Conservation (phyloP, 129 eudicot genomes). For the Pittosporum tobira region DNA sequence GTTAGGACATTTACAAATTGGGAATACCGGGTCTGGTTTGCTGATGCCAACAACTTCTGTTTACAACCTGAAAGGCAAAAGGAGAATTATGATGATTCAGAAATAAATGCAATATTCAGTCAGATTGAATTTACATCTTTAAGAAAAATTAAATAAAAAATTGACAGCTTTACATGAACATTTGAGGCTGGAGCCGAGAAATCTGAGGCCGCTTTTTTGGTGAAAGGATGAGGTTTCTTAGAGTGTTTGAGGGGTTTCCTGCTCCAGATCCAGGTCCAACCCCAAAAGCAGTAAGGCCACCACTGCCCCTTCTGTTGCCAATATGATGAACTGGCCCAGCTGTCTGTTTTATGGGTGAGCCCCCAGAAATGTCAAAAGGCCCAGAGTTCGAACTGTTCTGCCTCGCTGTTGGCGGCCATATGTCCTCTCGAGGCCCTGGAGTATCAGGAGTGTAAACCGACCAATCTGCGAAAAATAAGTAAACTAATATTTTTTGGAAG, state of each 20-base stretch:
- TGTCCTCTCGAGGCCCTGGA: conserved; percentile 95
- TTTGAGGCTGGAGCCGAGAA: conserved; percentile 74
- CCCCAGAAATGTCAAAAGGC: conserved; percentile 56
- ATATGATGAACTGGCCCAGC: conserved; percentile 51
- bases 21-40: background rate
- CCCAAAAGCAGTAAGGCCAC: conserved; percentile 42
- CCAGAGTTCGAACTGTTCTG: conserved; percentile 70
- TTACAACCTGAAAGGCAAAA: conserved; percentile 23
- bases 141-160: too few relatives aligned
- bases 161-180: conserved; percentile 98
- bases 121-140: conserved; percentile 12
- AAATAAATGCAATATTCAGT: background rate
- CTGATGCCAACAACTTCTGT: background rate
- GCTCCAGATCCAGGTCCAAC: conserved; percentile 45
- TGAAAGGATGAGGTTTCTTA: conserved; percentile 79
- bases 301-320: conserved; percentile 55
- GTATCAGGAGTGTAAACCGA: conserved; percentile 88
- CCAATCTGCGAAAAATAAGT: conserved; percentile 88
- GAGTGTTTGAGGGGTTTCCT: conserved; percentile 70
- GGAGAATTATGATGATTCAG: background rate
- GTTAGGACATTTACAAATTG: background rate
- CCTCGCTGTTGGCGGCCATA: conserved; percentile 77
- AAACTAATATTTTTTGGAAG: conserved; percentile 54
- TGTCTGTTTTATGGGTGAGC: conserved; percentile 60
- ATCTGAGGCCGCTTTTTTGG: conserved; percentile 85